Evolutionary conservation across 805 yeast genomes (phyloP), one percentile per base, ranked within the genome.

Genomic region (Wickerhamomyces bisporus): DNA sequence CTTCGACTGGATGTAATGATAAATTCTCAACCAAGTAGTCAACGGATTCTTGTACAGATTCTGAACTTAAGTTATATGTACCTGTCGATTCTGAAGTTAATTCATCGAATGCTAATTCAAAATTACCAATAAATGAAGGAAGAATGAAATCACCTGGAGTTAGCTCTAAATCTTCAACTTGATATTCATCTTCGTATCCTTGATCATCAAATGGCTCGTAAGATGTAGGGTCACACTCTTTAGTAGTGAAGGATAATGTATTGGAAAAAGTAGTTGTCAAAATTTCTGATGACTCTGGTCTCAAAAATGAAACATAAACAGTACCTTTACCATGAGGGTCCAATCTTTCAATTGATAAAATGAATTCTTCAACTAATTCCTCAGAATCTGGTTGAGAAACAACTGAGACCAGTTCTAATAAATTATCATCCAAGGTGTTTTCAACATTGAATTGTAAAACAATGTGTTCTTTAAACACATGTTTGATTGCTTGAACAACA

Each of bases 101-200:
- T 61, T 79, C 86, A 52, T 86, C 96, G 70, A 82, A 87, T 27
- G 75, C 66, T 30, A 73, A 68, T 6, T 81, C 75, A 58, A 88
- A 88, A 62, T 80, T 77, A 30, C 93, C 86, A 45, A 81, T 75
- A 58, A 77, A 86, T 18, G 87, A 70, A 36, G 96, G 95, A 38
- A 68, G 63, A 41, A 87, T 70, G 62, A 79, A 91, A 59, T 88
- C 97, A 26, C 96, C 96, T 9, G 93, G 79, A 7, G 64, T 64
- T 39, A 91, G 58, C 41, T 75, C 78, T 53, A 88, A 68, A 41
- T 81, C 83, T 61, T 87, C 97, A 48, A 93, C 76, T 58, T 82
- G 93, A 63, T 91, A 93, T 62, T 89, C 96, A 61, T 93, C 98
- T 48, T 83, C 84, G 72, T 81, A 86, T 14, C 96, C 97, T 32